Percentiles rank a stretch among this genome's conserved stretches.
These are phyloP conservation scores for Ceriops decandra DNA, from an alignment of 345 rosid genomes.

Conservation along the genomic window DNA sequence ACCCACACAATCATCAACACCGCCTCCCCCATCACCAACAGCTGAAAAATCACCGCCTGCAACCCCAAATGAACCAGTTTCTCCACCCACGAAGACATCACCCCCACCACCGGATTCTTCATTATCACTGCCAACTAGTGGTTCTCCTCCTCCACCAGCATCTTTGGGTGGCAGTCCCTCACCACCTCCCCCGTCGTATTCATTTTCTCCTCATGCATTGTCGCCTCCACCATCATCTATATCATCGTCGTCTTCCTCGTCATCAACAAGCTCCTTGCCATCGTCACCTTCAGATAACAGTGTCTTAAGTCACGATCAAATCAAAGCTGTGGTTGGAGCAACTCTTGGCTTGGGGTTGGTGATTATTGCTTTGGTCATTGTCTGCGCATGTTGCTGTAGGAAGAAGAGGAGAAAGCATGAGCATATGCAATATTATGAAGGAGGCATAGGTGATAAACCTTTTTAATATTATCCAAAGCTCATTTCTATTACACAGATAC, in stretches of 20 bases:
- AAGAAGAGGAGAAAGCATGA: conserved; percentile 42
- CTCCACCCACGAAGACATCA: conserved; percentile 22
- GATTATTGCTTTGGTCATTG: conserved; percentile 37
- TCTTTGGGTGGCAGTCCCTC: not conserved
- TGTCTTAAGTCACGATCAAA: conserved; percentile 17
- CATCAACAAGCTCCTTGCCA: not conserved
- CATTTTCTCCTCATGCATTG: not conserved
- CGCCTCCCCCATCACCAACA: conserved; percentile 23
- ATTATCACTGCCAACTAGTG: conserved; percentile 9
- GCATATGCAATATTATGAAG: conserved; percentile 37
- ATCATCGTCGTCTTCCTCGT: conserved; percentile 11
- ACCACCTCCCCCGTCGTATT: conserved; percentile 10
- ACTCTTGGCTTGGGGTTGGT: conserved; percentile 47
- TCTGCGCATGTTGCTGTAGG: conserved; percentile 34
- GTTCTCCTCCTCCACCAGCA: conserved; percentile 1
- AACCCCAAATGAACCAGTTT: conserved; percentile 8
- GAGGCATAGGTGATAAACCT: not conserved
- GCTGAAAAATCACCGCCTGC: conserved; percentile 6
- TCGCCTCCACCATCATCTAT: conserved; percentile 16
- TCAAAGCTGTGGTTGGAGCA: conserved; percentile 40
- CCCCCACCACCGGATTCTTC: conserved; percentile 11
- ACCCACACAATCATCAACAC: conserved; percentile 29
- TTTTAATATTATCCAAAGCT: not conserved
- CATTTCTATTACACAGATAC: too few relatives aligned
- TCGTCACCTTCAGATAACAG: conserved; percentile 13